phyloP scores from a whole-genome alignment of 73 alveolate genomes.

The Tetrahymena malaccensis region DNA sequence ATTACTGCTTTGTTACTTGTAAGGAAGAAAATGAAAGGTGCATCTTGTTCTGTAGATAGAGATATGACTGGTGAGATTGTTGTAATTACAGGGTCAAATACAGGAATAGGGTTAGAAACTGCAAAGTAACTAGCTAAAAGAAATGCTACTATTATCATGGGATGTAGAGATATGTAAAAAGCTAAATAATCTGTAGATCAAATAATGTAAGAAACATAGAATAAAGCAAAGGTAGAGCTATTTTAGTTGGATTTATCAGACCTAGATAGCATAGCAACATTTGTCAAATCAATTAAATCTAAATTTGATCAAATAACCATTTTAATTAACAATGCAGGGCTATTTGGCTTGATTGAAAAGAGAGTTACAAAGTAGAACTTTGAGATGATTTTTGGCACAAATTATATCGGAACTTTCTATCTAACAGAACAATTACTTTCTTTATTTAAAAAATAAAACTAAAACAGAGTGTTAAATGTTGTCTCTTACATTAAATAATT shows the following conservation, averaged over 20 bases:
- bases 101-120: slow-evolving; percentile 37
- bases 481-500: neutral
- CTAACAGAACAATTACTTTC: neutral
- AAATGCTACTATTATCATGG: slow-evolving; percentile 17
- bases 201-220: neutral
- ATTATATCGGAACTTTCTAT: slow-evolving; percentile 26
- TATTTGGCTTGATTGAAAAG: slow-evolving; percentile 5
- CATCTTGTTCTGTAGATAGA: neutral
- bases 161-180: slow-evolving; percentile 17
- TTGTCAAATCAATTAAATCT: slow-evolving; percentile 2
- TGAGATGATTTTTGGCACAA: slow-evolving; percentile 8
- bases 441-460: slow-evolving; percentile 1
- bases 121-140: slow-evolving; percentile 10
- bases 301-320: slow-evolving; percentile 1
- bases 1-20: neutral
- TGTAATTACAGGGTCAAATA: slow-evolving; percentile 2
- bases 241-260: slow-evolving; percentile 15
- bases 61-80: neutral
- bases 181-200: neutral
- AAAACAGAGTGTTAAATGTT: slow-evolving; percentile 4
- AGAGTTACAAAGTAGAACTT: neutral
- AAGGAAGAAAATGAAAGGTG: neutral
- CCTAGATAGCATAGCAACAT: neutral
- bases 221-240: neutral
- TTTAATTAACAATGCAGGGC: slow-evolving; percentile 25